Evolutionary conservation across 2,329 filamentous ascomycete species (phyloP), one percentile per base, ranked within the genome.

Genomic region (Didymella lethalis): DNA sequence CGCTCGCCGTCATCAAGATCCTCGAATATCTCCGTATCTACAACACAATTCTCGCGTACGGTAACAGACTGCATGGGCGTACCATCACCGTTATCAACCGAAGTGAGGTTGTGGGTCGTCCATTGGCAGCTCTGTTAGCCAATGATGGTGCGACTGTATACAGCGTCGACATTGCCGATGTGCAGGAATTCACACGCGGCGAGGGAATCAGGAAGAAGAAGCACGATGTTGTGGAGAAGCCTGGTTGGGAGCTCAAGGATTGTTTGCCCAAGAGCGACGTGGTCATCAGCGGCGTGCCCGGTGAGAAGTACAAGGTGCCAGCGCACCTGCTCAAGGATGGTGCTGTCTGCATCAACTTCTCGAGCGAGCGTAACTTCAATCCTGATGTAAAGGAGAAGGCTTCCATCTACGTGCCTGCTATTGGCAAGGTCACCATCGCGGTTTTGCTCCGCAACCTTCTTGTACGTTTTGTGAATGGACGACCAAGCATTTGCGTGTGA

Each of bases 301-400:
- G 88, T 25, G 90, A 97, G 64, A 86, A 84, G 61, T 99, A 90
- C 85, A 97, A 98, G 82, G 90, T 99, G 26, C 91, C 93, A 6
- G 90, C 89, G 3, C 86, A 91, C 50, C 82, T 95, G 62, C 83
- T 99, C 70, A 87, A 92, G 46, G 91, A 97, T 56, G 95, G 95
- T 47, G 93, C 92, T 29, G 92, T 97, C n/a, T 99, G 95, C 83
- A 93, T 99, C 81, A 99, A 99, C 80, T 98, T 99, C 77, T 96
- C 93, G 7, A 97, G 92, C 50, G 92, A 91, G 78, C 92, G 93
- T 82, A 98, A 99, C 80, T 98, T 98, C 78, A 89, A 89, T 61
- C 88, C 90, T 0, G 90, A 91, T 47, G 88, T 98, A 66, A 98
- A 97, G 81, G 91, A 97, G 77, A 96, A 93, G 82, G 95, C 95